Evolutionary conservation across 805 yeast species (phyloP), one percentile per base, ranked within the genome.

Genomic region (Barnettozyma populi): DNA sequence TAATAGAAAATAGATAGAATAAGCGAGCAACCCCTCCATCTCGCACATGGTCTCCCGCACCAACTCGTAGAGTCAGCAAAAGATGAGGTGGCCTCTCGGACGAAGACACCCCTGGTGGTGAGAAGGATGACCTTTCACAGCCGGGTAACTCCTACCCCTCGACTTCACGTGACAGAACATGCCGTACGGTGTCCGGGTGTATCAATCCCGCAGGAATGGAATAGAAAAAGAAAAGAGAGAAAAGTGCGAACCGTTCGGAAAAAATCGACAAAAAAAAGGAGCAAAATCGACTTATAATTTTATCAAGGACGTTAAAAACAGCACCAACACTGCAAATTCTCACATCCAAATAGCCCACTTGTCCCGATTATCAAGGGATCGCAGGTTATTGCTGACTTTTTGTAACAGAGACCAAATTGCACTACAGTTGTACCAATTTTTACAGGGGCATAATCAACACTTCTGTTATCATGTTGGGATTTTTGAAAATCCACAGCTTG

Each of bases 401-500:
- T n/a, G n/a, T n/a, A n/a, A n/a, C n/a, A n/a, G n/a, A n/a, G n/a
- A n/a, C n/a, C n/a, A n/a, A n/a, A n/a, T n/a, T n/a, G n/a, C n/a
- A n/a, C n/a, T n/a, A n/a, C n/a, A n/a, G n/a, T n/a, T n/a, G n/a
- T n/a, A n/a, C n/a, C n/a, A n/a, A n/a, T n/a, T n/a, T n/a, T n/a
- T n/a, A n/a, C n/a, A n/a, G n/a, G n/a, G n/a, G n/a, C 25, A 23
- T 8, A 23, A 8, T 29, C 32, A 13, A 29, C 32, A 9, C 32
- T 11, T 29, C 13, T 13, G 24, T 32, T 23, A 6, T 21, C 24
- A 44, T 48, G 51, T 24, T 48, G 46, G 51, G 46, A 13, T 45
- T 48, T 21, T 24, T 45, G 19, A 48, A 48, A 32, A 39, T 48
- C 46, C 46, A 48, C 14, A 31, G 25, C 9, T 29, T 45, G 41